A percentile compares a stretch with the other conserved stretches of the same genome.
Evolutionary conservation across 371 early-diverging fungal species (phyloP).

Genomic region (Mucor circinelloides): DNA sequence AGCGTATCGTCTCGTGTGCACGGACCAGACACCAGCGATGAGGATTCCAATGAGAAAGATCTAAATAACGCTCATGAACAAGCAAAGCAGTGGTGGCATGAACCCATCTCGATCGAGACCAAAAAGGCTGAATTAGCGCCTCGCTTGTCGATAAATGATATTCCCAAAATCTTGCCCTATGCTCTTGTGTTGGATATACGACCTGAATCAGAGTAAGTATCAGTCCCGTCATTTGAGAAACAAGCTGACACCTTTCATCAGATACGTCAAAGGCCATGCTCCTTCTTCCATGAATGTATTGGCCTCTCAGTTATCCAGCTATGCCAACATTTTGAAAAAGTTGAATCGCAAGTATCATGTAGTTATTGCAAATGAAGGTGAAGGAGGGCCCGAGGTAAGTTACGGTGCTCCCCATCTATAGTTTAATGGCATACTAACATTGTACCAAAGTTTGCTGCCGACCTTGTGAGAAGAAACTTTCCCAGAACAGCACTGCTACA

Average conservation of each 20-base stretch:
- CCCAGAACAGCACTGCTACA: slow-evolving; percentile 56
- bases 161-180: slow-evolving; percentile 50
- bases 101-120: slow-evolving; percentile 53
- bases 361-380: slow-evolving; percentile 52
- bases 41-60: not conserved
- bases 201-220: slow-evolving; percentile 60
- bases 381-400: slow-evolving; percentile 58
- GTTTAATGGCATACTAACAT: not conserved
- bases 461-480: slow-evolving; percentile 52
- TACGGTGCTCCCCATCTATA: no score
- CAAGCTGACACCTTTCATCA: slow-evolving; percentile 10
- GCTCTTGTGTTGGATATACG: slow-evolving; percentile 66
- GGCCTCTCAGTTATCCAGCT: slow-evolving; percentile 46
- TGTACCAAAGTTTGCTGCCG: slow-evolving; percentile 48
- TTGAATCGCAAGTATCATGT: slow-evolving; percentile 63
- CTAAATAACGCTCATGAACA: not conserved
- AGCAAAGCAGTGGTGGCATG: slow-evolving; percentile 60
- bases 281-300: slow-evolving; percentile 62
- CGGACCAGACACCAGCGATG: slow-evolving; percentile 2
- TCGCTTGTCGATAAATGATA: slow-evolving; percentile 57
- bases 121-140: slow-evolving; percentile 64
- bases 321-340: slow-evolving; percentile 52
- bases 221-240: not conserved
- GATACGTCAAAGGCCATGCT: slow-evolving; percentile 61
- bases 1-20: slow-evolving; percentile 37